These are phyloP conservation scores for Acanthamoeba sp. DNA, from an alignment of 208 protist genomes.

Conservation along the genomic window DNA sequence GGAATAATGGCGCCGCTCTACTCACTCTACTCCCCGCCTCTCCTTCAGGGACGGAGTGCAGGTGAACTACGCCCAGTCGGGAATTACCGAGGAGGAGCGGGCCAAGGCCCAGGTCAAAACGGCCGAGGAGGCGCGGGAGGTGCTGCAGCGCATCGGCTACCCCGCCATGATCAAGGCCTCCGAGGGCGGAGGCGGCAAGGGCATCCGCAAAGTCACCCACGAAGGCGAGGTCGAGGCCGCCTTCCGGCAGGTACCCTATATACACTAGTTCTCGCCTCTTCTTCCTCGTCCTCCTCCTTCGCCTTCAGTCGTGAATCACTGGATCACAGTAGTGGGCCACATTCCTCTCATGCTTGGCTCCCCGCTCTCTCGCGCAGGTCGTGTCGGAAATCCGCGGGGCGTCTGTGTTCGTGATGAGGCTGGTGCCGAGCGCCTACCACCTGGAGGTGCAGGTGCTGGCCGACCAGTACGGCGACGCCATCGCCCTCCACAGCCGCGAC, in stretches of 20 bases:
- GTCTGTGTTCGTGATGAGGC: conserved; percentile 98
- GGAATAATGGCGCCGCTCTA: no score
- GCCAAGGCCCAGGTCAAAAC: conserved; percentile 94
- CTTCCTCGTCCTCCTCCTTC: no score
- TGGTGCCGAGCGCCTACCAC: conserved; percentile 95
- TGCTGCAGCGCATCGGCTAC: conserved; percentile 95
- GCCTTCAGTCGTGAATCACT: no score
- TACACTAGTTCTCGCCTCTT: no score
- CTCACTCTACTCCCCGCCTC: no score
- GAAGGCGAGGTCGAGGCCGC: conserved; percentile 92
- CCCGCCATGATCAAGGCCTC: conserved; percentile 99
- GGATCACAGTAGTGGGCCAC: not conserved
- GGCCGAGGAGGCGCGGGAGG: conserved; percentile 93
- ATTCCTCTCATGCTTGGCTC: not conserved
- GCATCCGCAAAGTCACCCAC: conserved; percentile 94
- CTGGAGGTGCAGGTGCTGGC: conserved; percentile 95
- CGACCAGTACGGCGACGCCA: conserved; percentile 95
- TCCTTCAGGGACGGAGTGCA: not conserved
- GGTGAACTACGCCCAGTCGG: conserved; percentile 70
- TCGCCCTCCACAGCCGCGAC: conserved; percentile 96
- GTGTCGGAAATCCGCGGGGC: conserved; percentile 96
- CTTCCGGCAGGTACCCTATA: conserved; percentile 90
- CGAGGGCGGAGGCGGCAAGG: conserved; percentile 98
- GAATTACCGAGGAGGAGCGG: conserved; percentile 92
- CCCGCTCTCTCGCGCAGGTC: conserved; percentile 85